Percentiles rank a stretch among this genome's conserved stretches.
phyloP scores from a whole-genome alignment of 2,329 filamentous ascomycete genomes.

The Botryosphaeria agaves region DNA sequence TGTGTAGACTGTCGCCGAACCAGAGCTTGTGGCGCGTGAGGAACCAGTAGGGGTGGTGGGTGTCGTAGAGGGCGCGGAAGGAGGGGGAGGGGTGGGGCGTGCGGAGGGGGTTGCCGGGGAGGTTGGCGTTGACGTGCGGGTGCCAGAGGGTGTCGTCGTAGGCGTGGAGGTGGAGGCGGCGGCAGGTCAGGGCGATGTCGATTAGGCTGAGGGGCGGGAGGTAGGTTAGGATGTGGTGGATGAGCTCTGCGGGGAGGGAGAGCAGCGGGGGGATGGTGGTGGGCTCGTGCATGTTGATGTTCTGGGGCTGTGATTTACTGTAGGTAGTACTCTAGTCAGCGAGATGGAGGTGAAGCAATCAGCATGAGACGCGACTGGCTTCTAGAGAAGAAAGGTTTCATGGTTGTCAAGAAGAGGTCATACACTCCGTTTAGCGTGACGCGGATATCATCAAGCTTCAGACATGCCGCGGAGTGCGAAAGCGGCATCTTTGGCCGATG shows the following conservation, averaged over 20 bases:
- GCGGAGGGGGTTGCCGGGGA: conserved; percentile 31
- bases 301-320: too few relatives aligned
- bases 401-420: too few relatives aligned
- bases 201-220: conserved; percentile 49
- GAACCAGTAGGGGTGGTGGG: conserved; percentile 74
- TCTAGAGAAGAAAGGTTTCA: too few relatives aligned
- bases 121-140: conserved; percentile 46
- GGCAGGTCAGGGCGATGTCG: conserved; percentile 43
- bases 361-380: too few relatives aligned
- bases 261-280: too few relatives aligned
- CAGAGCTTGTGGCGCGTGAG: conserved; percentile 64
- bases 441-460: too few relatives aligned
- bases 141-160: conserved; percentile 57
- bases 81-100: conserved; percentile 28
- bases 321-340: too few relatives aligned
- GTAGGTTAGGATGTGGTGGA: conserved; percentile 52
- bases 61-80: conserved; percentile 54
- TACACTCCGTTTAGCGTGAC: too few relatives aligned
- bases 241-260: conserved; percentile 54
- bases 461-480: too few relatives aligned
- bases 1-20: conserved; percentile 61
- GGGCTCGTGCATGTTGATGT: too few relatives aligned
- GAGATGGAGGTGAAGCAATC: too few relatives aligned
- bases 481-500: too few relatives aligned
- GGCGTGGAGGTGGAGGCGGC: conserved; percentile 37